A percentile compares a stretch with the other conserved stretches of the same genome.
phyloP scores from a whole-genome alignment of 306 rosid species.

The peach (Prunus persica) region DNA sequence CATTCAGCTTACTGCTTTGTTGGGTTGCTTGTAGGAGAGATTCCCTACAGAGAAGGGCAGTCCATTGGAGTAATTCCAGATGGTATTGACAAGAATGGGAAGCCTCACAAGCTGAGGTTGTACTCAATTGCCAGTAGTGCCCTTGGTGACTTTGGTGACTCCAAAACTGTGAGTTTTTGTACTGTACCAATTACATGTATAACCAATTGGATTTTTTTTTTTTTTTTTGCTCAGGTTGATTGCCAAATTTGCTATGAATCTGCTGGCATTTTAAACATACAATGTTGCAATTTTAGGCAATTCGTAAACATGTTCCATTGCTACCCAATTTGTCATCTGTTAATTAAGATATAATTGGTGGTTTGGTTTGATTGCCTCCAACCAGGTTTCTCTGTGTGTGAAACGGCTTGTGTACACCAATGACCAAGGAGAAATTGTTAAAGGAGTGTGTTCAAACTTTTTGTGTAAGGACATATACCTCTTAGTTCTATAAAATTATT shows the following conservation, averaged over 20 bases:
- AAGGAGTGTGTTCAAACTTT: constrained; percentile 96
- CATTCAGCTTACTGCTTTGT: background rate
- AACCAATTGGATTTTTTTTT: background rate
- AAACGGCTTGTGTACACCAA: constrained; percentile 91
- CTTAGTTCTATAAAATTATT: constrained; percentile 10
- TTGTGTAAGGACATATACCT: constrained; percentile 61
- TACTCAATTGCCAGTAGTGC: constrained; percentile 97
- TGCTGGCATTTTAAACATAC: background rate
- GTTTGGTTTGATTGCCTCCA: constrained; percentile 18
- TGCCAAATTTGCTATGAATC: background rate
- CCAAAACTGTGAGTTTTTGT: constrained; percentile 68
- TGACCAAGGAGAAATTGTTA: constrained; percentile 81
- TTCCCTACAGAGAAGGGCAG: constrained; percentile 98
- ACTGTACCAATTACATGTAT: background rate
- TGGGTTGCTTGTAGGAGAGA: constrained; percentile 56
- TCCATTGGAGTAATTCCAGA: constrained; percentile 87
- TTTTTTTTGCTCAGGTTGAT: background rate
- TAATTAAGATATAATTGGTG: constrained; percentile 7
- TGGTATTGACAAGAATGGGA: constrained; percentile 86
- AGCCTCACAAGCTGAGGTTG: constrained; percentile 85
- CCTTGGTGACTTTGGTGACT: constrained; percentile 89
- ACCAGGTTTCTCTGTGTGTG: constrained; percentile 95
- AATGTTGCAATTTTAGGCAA: background rate
- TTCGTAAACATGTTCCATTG: background rate
- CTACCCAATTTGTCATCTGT: background rate